phyloP scores from a whole-genome alignment of 192 early-diverging fungal species.

The Nowakowskiella sp. region DNA sequence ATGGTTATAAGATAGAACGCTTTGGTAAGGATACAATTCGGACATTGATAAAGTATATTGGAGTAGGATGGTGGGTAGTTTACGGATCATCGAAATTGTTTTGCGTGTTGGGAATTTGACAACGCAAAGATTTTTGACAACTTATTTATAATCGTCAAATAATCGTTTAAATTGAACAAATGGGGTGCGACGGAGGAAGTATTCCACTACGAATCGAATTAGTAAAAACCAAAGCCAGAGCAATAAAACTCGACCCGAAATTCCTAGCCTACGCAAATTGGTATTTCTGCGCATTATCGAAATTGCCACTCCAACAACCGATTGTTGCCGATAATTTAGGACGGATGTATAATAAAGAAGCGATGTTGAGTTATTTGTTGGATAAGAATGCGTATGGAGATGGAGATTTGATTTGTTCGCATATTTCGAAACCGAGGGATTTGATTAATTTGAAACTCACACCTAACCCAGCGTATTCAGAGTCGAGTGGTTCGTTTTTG shows the following conservation, averaged over 20 bases:
- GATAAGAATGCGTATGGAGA: conserved; percentile 65
- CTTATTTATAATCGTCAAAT: too few species aligned
- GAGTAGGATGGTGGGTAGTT: too few species aligned
- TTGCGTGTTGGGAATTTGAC: too few species aligned
- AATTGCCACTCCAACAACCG: conserved; percentile 56
- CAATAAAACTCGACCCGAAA: conserved; percentile 57
- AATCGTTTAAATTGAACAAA: too few species aligned
- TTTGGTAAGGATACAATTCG: too few species aligned
- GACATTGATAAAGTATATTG: too few species aligned
- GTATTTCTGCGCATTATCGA: conserved; percentile 74
- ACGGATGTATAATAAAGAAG: conserved; percentile 78
- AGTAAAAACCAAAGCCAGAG: conserved; percentile 69
- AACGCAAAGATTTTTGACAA: too few species aligned
- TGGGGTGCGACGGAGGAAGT: conserved; percentile 83
- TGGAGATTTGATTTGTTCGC: conserved; percentile 63
- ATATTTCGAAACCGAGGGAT: conserved; percentile 67
- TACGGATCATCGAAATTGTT: too few species aligned
- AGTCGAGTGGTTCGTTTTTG: conserved; percentile 16
- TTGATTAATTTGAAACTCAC: conserved; percentile 59
- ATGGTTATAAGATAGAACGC: too few species aligned
- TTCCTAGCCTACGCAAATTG: conserved; percentile 52
- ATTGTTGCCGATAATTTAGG: conserved; percentile 65
- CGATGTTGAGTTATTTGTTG: conserved; percentile 66
- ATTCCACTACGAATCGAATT: conserved; percentile 81
- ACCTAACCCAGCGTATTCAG: conserved; percentile 56